Conservation (phyloP, 2,329 filamentous ascomycete species). For the Emergomyces orientalis region DNA sequence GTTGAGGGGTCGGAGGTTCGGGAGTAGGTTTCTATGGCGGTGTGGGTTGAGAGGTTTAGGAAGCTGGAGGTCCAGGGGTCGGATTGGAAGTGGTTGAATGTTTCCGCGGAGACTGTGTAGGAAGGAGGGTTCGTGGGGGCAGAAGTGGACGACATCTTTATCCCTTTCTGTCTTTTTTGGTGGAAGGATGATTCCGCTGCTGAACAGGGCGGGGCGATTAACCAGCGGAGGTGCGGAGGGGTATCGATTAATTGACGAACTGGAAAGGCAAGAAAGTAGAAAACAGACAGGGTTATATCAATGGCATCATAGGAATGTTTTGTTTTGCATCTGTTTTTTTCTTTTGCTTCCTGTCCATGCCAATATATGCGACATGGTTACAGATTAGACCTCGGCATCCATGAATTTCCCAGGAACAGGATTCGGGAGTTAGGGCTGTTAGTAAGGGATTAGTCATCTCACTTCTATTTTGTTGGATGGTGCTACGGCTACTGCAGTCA, state of each 20-base stretch:
- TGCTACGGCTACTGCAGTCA: too few species aligned
- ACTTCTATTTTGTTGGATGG: too few species aligned
- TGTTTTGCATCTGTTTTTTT: background rate
- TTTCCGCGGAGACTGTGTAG: conserved; percentile 11
- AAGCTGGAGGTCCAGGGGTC: conserved; percentile 26
- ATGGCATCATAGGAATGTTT: background rate
- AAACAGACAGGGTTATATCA: background rate
- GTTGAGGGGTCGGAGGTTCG: conserved; percentile 31
- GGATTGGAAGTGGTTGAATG: conserved; percentile 18
- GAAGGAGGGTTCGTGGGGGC: background rate
- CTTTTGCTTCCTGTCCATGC: background rate
- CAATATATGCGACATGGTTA: background rate
- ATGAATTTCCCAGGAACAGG: background rate
- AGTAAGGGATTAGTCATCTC: background rate
- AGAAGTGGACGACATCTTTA: background rate
- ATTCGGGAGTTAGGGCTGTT: background rate
- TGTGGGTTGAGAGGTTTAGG: conserved; percentile 29
- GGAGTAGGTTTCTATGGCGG: conserved; percentile 32
- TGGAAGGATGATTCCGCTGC: background rate
- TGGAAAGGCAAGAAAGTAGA: too few species aligned
- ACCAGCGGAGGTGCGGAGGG: background rate
- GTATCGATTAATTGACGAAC: background rate
- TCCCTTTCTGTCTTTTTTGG: background rate
- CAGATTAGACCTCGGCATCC: too few species aligned
- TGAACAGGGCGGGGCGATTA: background rate